Evolutionary conservation across 2,329 filamentous ascomycete genomes (phyloP).

Genomic region (Nannizziopsis arthrosporioides): DNA sequence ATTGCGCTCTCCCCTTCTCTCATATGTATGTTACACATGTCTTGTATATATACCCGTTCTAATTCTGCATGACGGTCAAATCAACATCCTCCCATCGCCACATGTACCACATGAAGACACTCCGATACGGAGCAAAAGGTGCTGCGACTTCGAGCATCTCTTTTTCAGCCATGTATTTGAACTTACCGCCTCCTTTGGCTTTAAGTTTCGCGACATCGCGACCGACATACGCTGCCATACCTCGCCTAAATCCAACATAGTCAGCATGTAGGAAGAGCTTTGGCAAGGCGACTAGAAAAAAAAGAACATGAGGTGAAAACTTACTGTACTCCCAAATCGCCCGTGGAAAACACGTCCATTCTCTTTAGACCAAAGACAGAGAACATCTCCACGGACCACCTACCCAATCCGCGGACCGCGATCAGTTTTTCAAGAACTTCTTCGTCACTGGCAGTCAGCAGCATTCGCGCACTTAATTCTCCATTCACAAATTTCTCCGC

Average conservation of each 20-base stretch:
- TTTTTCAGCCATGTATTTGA: constrained; percentile 93
- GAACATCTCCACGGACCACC: constrained; percentile 97
- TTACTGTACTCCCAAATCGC: constrained; percentile 81
- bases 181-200: constrained; percentile 67
- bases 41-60: not conserved
- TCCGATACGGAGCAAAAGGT: constrained; percentile 74
- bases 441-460: constrained; percentile 70
- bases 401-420: constrained; percentile 74
- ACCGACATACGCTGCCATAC: constrained; percentile 80
- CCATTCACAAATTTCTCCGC: constrained; percentile 67
- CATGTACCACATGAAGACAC: constrained; percentile 98
- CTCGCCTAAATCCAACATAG: constrained; percentile 41
- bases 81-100: constrained; percentile 78
- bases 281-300: not conserved
- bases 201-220: constrained; percentile 76
- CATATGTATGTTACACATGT: not conserved
- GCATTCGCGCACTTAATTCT: constrained; percentile 62
- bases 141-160: constrained; percentile 80
- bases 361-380: constrained; percentile 89
- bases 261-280: constrained; percentile 3
- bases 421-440: constrained; percentile 72
- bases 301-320: constrained; percentile 20
- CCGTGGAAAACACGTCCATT: constrained; percentile 84
- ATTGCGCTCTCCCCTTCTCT: too few relatives aligned
- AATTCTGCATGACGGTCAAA: constrained; percentile 40